Percentiles rank a stretch among this genome's conserved stretches.
Evolutionary conservation across 352 stramenopile species (phyloP).

Genomic region (Pelagophyceae sp.): DNA sequence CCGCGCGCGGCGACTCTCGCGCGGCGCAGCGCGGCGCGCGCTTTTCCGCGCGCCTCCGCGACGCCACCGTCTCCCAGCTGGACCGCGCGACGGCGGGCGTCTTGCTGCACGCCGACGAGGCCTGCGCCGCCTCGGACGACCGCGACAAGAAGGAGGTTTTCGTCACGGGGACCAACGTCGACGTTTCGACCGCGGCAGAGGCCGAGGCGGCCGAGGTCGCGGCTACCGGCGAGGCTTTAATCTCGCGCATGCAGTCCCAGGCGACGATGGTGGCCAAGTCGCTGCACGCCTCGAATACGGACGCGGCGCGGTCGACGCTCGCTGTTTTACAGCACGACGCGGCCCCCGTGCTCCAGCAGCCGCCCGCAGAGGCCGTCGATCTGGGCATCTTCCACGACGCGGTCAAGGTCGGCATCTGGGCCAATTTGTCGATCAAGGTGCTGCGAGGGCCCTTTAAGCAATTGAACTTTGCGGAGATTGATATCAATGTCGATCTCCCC

Average conservation of each 20-base stretch:
- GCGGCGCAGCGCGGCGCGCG: background rate
- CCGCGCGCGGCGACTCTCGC: background rate
- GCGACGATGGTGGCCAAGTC: background rate
- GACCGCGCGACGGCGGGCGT: background rate
- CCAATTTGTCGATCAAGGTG: constrained; percentile 1
- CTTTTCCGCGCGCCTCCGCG: background rate
- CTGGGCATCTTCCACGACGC: background rate
- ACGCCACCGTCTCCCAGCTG: background rate
- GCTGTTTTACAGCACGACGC: background rate
- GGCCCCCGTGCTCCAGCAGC: background rate
- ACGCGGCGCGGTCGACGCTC: background rate
- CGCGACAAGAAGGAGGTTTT: constrained; percentile 1
- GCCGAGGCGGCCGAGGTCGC: background rate
- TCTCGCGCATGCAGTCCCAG: background rate
- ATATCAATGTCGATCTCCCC: constrained; percentile 5
- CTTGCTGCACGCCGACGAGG: background rate
- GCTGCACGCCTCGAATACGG: background rate
- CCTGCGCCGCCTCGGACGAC: background rate
- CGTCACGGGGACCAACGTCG: background rate
- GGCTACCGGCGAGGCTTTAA: background rate
- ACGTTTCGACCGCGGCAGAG: background rate
- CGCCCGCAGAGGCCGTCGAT: background rate
- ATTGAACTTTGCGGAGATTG: background rate
- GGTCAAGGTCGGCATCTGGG: background rate
- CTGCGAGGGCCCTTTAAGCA: constrained; percentile 9